phyloP scores from a whole-genome alignment of 495 filamentous ascomycete species.

The Xylaria flabelliformis region DNA sequence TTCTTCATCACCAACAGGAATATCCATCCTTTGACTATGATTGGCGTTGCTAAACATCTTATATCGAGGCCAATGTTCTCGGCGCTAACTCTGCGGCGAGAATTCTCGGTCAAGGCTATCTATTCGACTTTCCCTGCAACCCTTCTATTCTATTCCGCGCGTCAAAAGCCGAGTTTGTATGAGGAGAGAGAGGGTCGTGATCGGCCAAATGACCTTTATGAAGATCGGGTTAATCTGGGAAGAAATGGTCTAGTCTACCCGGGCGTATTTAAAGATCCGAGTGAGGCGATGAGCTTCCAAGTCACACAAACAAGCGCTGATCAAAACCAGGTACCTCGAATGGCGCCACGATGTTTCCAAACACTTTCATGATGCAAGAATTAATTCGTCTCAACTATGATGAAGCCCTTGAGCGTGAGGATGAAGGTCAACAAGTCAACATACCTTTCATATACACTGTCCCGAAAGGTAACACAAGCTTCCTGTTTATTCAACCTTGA shows the following conservation, averaged over 20 bases:
- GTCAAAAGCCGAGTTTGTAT: neutral
- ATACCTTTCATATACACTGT: neutral
- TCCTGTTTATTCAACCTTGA: neutral
- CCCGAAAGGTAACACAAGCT: neutral
- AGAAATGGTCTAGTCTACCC: neutral
- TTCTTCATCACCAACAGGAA: too few relatives aligned
- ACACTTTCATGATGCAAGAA: constrained; percentile 4
- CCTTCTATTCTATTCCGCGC: neutral
- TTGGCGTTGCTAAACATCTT: too few relatives aligned
- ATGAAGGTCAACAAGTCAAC: neutral
- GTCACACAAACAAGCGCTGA: neutral
- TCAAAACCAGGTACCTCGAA: neutral
- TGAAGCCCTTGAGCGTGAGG: neutral
- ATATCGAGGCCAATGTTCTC: too few relatives aligned
- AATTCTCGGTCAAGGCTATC: constrained; percentile 1
- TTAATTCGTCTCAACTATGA: neutral
- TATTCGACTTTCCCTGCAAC: neutral
- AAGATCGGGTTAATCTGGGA: neutral
- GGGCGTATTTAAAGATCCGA: neutral
- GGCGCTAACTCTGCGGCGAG: neutral
- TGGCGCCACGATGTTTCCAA: constrained; percentile 1
- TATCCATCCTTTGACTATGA: too few relatives aligned
- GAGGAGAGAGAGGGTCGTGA: neutral
- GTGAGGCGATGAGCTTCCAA: too few relatives aligned
- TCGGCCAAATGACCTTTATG: neutral